phyloP scores from a whole-genome alignment of 495 filamentous ascomycete genomes.

The Hypomontagnella monticulosa region DNA sequence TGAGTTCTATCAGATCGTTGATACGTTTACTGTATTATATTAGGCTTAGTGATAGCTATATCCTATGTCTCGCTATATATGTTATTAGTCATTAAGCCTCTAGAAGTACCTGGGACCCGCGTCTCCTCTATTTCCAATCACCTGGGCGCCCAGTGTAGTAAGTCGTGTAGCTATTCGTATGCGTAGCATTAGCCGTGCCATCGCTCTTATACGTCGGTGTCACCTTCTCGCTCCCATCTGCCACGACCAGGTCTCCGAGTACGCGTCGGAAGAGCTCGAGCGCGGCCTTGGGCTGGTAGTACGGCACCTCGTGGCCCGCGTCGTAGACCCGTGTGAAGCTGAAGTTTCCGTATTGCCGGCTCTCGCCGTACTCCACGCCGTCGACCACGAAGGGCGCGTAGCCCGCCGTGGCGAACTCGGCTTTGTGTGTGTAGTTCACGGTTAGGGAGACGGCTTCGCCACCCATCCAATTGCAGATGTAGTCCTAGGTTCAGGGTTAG shows the following conservation, averaged over 20 bases:
- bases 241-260: constrained; percentile 38
- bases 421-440: constrained; percentile 56
- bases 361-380: constrained; percentile 46
- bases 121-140: constrained; percentile 26
- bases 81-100: too few relatives aligned
- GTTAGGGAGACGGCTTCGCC: constrained; percentile 66
- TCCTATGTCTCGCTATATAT: too few relatives aligned
- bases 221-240: constrained; percentile 43
- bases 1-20: too few relatives aligned
- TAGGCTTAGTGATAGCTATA: too few relatives aligned
- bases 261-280: constrained; percentile 51
- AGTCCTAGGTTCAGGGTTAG: constrained; percentile 51
- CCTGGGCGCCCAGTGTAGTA: constrained; percentile 43
- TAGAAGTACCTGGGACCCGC: too few relatives aligned
- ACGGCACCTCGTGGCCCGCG: constrained; percentile 40
- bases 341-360: constrained; percentile 68
- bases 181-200: constrained; percentile 62
- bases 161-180: constrained; percentile 59
- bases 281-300: constrained; percentile 54
- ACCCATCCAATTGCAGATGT: constrained; percentile 72
- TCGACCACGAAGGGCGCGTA: constrained; percentile 57
- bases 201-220: constrained; percentile 55
- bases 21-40: too few relatives aligned
- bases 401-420: constrained; percentile 58
- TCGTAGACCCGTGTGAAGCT: constrained; percentile 66